Conservation (phyloP, 768 basidiomycete genomes). For the Baorangia bicolor region DNA sequence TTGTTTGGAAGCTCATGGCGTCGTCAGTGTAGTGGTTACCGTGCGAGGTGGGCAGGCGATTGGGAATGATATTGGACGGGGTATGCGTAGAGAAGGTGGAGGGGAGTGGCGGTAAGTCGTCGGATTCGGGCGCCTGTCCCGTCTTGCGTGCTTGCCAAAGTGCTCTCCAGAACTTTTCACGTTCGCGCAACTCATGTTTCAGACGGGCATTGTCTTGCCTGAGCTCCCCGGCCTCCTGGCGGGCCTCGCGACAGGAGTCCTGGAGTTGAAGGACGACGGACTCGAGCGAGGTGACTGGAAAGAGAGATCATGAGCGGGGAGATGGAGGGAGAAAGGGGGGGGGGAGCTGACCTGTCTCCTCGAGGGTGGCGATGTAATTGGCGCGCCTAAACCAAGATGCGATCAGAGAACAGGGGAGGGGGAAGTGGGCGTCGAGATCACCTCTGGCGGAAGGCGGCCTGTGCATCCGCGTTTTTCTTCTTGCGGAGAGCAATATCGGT, state of each 20-base stretch:
- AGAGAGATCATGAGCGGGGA: slow-evolving; percentile 17
- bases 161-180: slow-evolving; percentile 71
- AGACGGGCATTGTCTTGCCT: slow-evolving; percentile 65
- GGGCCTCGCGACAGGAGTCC: slow-evolving; percentile 71
- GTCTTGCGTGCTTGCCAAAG: slow-evolving; percentile 67
- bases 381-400: slow-evolving; percentile 46
- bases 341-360: slow-evolving; percentile 61
- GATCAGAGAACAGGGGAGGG: slow-evolving; percentile 21
- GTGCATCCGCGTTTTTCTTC: slow-evolving; percentile 89
- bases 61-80: slow-evolving; percentile 31
- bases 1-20: slow-evolving; percentile 48
- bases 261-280: slow-evolving; percentile 83
- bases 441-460: slow-evolving; percentile 79
- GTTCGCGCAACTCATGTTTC: slow-evolving; percentile 62
- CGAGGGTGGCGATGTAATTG: slow-evolving; percentile 85
- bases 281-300: slow-evolving; percentile 75
- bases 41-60: slow-evolving; percentile 40
- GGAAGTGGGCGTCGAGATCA: slow-evolving; percentile 12
- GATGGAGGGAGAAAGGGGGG: not conserved
- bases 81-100: slow-evolving; percentile 41
- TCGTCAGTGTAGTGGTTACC: slow-evolving; percentile 39
- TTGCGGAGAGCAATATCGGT: slow-evolving; percentile 73
- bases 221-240: slow-evolving; percentile 58
- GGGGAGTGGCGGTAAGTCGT: slow-evolving; percentile 52
- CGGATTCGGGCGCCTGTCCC: slow-evolving; percentile 48